phyloP scores from a whole-genome alignment of 306 rosid species.

The Crotalaria pallida region DNA sequence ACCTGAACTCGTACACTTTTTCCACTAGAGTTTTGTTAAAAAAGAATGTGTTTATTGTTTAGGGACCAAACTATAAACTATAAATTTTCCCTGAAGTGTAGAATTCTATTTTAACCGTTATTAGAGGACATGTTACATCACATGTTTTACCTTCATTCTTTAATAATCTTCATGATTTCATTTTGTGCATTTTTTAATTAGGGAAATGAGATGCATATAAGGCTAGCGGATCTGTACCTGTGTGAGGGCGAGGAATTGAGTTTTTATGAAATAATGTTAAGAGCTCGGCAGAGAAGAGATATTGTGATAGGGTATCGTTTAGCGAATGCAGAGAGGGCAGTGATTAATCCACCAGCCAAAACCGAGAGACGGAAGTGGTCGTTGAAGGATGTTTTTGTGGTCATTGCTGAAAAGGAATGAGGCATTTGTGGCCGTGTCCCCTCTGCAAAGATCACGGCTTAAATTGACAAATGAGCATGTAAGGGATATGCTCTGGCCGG shows the following conservation, averaged over 20 bases:
- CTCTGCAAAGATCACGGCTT: slow-evolving; percentile 81
- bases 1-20: no score
- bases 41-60: no score
- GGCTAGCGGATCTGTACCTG: slow-evolving; percentile 73
- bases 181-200: slow-evolving; percentile 22
- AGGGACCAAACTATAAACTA: no score
- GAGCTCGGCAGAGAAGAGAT: slow-evolving; percentile 79
- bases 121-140: background rate
- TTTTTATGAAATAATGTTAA: slow-evolving; percentile 68
- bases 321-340: slow-evolving; percentile 68
- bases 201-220: slow-evolving; percentile 91
- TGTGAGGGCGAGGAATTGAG: slow-evolving; percentile 73
- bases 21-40: no score
- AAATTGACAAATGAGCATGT: slow-evolving; percentile 84
- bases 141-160: slow-evolving; percentile 11
- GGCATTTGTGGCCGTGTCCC: slow-evolving; percentile 19
- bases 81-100: no score
- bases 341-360: slow-evolving; percentile 76
- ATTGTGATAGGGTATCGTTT: slow-evolving; percentile 71
- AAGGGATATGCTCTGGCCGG: slow-evolving; percentile 85
- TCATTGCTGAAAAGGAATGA: slow-evolving; percentile 76
- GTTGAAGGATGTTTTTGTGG: slow-evolving; percentile 70
- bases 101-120: no score
- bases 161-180: background rate
- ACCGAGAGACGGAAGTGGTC: slow-evolving; percentile 63